Conservation (phyloP, 2,329 filamentous ascomycete species). For the Onygenales sp. region DNA sequence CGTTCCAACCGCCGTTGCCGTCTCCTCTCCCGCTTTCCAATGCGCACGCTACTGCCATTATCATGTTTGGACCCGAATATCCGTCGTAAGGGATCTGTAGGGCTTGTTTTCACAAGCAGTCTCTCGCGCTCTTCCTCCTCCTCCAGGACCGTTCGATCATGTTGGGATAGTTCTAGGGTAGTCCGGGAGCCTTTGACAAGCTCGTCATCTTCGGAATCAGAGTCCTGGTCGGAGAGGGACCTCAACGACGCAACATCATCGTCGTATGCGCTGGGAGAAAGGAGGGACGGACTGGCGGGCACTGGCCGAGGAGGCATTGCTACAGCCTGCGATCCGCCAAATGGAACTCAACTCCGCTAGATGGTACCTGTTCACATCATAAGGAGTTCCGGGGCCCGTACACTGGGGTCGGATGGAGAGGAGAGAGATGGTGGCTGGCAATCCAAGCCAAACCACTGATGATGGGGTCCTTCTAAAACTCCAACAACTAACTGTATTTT, state of each 20-base stretch:
- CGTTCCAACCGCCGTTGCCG: slow-evolving; percentile 39
- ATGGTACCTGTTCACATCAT: neutral
- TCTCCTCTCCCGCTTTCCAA: slow-evolving; percentile 44
- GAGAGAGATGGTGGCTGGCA: no score
- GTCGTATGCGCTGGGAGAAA: slow-evolving; percentile 57
- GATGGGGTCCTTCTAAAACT: no score
- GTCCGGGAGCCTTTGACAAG: slow-evolving; percentile 56
- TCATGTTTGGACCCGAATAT: slow-evolving; percentile 27
- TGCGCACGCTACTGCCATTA: slow-evolving; percentile 40
- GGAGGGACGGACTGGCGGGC: slow-evolving; percentile 37
- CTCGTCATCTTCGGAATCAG: slow-evolving; percentile 67
- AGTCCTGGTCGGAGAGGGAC: slow-evolving; percentile 57
- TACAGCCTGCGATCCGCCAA: neutral
- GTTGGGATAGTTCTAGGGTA: slow-evolving; percentile 58
- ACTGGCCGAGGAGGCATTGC: slow-evolving; percentile 11
- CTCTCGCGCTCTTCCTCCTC: slow-evolving; percentile 59
- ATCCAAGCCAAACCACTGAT: no score
- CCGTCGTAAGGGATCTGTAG: slow-evolving; percentile 27
- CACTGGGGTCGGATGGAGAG: no score
- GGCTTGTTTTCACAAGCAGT: slow-evolving; percentile 31
- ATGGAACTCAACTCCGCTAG: neutral
- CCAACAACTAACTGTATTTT: no score
- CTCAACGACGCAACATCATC: slow-evolving; percentile 60
- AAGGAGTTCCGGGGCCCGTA: neutral
- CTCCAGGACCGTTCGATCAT: slow-evolving; percentile 61